Percentiles rank a stretch among this genome's conserved stretches.
Conservation (phyloP, 1,284 basidiomycete genomes). For the Xerocomus amazonicus region DNA sequence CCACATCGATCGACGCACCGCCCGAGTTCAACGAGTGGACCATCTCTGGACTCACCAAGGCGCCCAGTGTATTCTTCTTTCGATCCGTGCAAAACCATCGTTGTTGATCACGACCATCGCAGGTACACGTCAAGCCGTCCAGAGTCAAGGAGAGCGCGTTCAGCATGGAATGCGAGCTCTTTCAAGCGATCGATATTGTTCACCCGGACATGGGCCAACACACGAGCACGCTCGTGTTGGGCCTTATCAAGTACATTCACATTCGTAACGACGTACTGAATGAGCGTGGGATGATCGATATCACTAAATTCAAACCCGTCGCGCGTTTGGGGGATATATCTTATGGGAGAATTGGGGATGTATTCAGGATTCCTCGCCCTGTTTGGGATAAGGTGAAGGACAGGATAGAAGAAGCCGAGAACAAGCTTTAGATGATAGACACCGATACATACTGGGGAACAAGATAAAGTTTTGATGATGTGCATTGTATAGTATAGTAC, state of each 20-base stretch:
- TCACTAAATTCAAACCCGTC: constrained; percentile 50
- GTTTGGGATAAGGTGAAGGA: constrained; percentile 49
- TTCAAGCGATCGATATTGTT: constrained; percentile 44
- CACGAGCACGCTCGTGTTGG: constrained; percentile 46
- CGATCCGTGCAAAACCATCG: too few relatives aligned
- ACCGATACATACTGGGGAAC: too few relatives aligned
- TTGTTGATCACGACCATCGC: too few relatives aligned
- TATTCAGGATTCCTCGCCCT: constrained; percentile 45
- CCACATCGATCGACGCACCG: constrained; percentile 57
- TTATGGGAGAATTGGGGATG: constrained; percentile 45
- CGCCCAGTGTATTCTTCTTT: constrained; percentile 40
- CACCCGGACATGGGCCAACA: constrained; percentile 36
- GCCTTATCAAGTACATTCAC: constrained; percentile 60
- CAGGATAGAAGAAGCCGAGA: constrained; percentile 3
- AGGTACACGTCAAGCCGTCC: constrained; percentile 55
- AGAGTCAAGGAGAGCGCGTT: constrained; percentile 70
- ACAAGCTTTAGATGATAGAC: too few relatives aligned
- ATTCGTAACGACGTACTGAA: constrained; percentile 49
- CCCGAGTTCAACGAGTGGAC: constrained; percentile 61
- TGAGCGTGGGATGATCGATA: constrained; percentile 42
- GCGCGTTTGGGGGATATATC: constrained; percentile 56
- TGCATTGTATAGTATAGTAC: too few relatives aligned
- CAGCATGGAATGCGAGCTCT: constrained; percentile 67
- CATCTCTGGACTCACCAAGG: constrained; percentile 60
- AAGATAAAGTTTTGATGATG: too few relatives aligned